Evolutionary conservation across 371 early-diverging fungal genomes (phyloP).

Genomic region (Mucor lusitanicus): DNA sequence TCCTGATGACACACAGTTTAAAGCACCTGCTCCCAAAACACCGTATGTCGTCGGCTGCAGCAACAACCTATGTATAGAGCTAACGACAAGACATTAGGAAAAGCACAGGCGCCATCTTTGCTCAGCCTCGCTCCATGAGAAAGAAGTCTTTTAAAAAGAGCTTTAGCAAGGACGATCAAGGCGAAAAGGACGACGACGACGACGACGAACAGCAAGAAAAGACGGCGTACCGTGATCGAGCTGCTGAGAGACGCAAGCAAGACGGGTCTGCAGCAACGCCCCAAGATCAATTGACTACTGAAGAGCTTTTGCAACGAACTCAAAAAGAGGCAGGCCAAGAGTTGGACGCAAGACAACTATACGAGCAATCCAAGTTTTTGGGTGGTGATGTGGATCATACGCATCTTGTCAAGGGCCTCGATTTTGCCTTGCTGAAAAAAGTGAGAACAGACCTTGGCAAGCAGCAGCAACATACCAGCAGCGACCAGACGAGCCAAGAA

Average conservation of each 20-base stretch:
- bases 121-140: conserved; percentile 43
- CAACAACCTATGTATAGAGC: neutral
- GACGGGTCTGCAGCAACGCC: conserved; percentile 42
- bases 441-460: conserved; percentile 48
- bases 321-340: conserved; percentile 32
- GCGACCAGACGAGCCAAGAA: conserved; percentile 2
- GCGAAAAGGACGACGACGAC: neutral
- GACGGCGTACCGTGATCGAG: conserved; percentile 80
- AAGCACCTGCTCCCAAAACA: conserved; percentile 50
- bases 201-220: conserved; percentile 1
- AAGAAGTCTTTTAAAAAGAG: conserved; percentile 39
- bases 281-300: conserved; percentile 20
- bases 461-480: neutral
- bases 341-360: conserved; percentile 54
- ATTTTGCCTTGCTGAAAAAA: conserved; percentile 76
- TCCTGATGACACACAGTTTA: conserved; percentile 30
- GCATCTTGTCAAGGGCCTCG: conserved; percentile 92
- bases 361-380: conserved; percentile 85
- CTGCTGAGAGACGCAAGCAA: conserved; percentile 82
- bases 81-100: conserved; percentile 16
- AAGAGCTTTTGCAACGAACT: conserved; percentile 29
- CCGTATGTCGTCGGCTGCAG: conserved; percentile 30
- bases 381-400: conserved; percentile 89
- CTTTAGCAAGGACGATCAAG: conserved; percentile 9
- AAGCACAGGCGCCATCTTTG: conserved; percentile 45